Base-by-base conservation (phyloP, 1,284 basidiomycete genomes). In the Puccinia hordei region DNA sequence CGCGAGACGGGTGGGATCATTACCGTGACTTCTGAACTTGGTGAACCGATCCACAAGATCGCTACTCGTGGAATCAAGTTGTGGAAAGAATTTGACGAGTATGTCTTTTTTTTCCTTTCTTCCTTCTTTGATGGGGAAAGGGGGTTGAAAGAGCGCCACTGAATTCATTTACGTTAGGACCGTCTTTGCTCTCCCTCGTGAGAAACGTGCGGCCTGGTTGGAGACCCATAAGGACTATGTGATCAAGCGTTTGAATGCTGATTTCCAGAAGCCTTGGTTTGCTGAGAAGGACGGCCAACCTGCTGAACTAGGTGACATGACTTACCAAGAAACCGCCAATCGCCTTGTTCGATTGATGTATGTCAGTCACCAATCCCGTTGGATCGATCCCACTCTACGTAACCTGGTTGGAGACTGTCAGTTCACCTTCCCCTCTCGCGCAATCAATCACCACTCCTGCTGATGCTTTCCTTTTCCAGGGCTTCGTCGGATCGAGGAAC, bases 11-110 rank as follows among this genome's bases (percentile, higher is more conserved):
- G 96, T 83, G 95, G 95, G 73, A 93, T 98, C 84, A 89, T 99
- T 82, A 98, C 96, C 12, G 97, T 99, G 83, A 93, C 92, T 83
- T 98, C 95, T 3, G 97, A 99, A 88, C 90, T 99, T 69, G 96
- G 96, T 73, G 97, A 99, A 87, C 95, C 95, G 35, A 99, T 99
- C 85, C 96, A 99, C 89, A 98, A 99, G 89, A 93, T 98, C 85
- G 95, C 96, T 73, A 99, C 92, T 71, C 92, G 97, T 73, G 97
- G 90, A 78, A 93, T 98, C 85, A 97, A 94, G 88, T 89, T 99
- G 69, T 99, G 96, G 96, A 94, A 93, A 86, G 95, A 99, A 88
- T 97, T 98, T 85, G 97, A 99, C 86, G 91, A 97, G 83, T 82
- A 68, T 46, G 66, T 51, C 10, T 4, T 63, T 1, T 59, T 46